Conservation (phyloP, 2,329 filamentous ascomycete species). For the Hypoxylon sp. region DNA sequence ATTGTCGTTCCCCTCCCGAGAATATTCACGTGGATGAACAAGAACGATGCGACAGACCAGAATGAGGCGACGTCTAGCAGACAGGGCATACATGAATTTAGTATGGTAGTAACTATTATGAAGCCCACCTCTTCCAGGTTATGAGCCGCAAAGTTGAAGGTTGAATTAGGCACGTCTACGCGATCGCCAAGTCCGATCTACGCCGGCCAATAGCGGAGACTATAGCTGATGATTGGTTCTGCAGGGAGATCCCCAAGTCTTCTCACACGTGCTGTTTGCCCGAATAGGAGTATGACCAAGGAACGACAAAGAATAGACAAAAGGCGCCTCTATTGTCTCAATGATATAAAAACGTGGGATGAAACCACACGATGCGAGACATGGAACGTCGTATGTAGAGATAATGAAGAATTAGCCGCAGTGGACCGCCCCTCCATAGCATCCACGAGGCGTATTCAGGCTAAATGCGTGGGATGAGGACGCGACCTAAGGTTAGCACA, state of each 20-base stretch:
- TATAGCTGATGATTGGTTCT: not conserved
- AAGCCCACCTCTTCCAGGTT: too few relatives aligned
- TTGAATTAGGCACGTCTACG: conserved; percentile 4
- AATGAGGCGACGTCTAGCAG: not conserved
- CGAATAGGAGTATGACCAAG: conserved; percentile 6
- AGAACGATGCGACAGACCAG: not conserved
- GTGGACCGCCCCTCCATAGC: conserved; percentile 34
- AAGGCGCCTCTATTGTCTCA: conserved; percentile 3
- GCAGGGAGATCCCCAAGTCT: conserved; percentile 1
- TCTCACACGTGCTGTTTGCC: not conserved
- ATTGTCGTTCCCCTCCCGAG: not conserved
- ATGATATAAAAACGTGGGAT: conserved; percentile 23
- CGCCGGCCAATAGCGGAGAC: not conserved
- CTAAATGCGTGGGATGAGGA: conserved; percentile 36
- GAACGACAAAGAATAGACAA: conserved; percentile 9
- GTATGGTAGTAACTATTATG: too few relatives aligned
- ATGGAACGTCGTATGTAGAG: conserved; percentile 14
- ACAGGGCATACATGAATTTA: not conserved
- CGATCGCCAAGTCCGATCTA: conserved; percentile 24
- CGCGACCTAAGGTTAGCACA: conserved; percentile 18
- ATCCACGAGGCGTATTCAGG: conserved; percentile 37
- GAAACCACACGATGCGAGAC: conserved; percentile 25
- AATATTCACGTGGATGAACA: not conserved
- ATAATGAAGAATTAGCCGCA: conserved; percentile 39
- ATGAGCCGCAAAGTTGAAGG: conserved; percentile 5